Conservation (phyloP, 768 basidiomycete species). For the Panaeolus papilionaceus region DNA sequence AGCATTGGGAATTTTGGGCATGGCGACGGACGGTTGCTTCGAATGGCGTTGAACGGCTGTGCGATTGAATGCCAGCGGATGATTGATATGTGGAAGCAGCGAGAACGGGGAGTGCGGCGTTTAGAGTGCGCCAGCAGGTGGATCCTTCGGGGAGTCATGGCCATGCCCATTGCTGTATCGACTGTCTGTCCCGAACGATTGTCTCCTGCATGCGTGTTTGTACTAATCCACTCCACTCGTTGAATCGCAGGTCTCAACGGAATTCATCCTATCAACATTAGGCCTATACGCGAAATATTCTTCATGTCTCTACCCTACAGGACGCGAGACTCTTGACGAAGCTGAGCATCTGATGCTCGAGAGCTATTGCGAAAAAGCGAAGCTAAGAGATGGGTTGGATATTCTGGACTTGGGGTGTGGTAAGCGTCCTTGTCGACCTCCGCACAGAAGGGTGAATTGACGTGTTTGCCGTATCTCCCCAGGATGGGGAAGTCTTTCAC, state of each 20-base stretch:
- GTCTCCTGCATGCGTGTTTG: too few species aligned
- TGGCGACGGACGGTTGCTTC: background rate
- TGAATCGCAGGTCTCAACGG: constrained; percentile 55
- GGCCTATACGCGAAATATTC: constrained; percentile 74
- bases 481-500: constrained; percentile 77
- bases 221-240: background rate
- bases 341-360: constrained; percentile 72
- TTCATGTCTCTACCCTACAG: constrained; percentile 67
- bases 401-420: constrained; percentile 76
- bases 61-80: background rate
- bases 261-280: constrained; percentile 69
- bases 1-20: background rate
- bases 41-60: background rate
- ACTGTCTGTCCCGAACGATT: too few species aligned
- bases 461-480: background rate
- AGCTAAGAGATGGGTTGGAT: constrained; percentile 63
- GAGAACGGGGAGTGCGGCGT: background rate
- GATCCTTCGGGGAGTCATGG: background rate
- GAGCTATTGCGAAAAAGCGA: constrained; percentile 69
- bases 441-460: too few species aligned
- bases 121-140: background rate
- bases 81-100: background rate
- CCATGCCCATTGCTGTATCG: background rate
- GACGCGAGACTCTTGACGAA: constrained; percentile 62
- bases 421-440: constrained; percentile 27